Evolutionary conservation across 768 basidiomycete species (phyloP).

Genomic region (Pisolithus marmoratus): DNA sequence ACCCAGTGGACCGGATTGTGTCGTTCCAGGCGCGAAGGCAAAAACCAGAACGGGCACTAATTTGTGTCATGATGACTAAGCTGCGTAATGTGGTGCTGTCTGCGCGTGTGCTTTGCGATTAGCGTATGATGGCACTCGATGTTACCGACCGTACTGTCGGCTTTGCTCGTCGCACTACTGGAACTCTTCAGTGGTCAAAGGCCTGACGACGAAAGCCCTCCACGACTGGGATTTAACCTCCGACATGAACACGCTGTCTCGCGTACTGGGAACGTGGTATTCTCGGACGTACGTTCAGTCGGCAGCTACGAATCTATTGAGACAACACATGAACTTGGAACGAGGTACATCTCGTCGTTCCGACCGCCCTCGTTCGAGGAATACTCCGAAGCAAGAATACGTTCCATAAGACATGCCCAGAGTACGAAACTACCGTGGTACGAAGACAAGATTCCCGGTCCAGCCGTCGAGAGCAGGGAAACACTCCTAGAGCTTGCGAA

Average conservation of each 20-base stretch:
- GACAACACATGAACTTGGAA: slow-evolving; percentile 33
- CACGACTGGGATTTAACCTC: slow-evolving; percentile 44
- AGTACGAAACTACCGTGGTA: slow-evolving; percentile 58
- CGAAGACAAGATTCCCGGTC: slow-evolving; percentile 64
- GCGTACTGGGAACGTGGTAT: slow-evolving; percentile 42
- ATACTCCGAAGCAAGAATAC: slow-evolving; percentile 37
- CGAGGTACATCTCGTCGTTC: slow-evolving; percentile 34
- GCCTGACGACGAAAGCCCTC: slow-evolving; percentile 1
- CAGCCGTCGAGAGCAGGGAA: slow-evolving; percentile 71
- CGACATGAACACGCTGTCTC: slow-evolving; percentile 60
- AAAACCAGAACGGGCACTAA: too few relatives aligned
- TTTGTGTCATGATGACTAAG: too few relatives aligned
- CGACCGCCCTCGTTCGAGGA: slow-evolving; percentile 45
- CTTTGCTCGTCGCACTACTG: slow-evolving; percentile 41
- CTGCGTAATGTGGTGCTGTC: too few relatives aligned
- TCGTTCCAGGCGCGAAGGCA: too few relatives aligned
- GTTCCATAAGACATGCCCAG: slow-evolving; percentile 42
- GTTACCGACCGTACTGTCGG: slow-evolving; percentile 41
- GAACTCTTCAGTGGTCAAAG: slow-evolving; percentile 12
- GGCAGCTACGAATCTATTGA: slow-evolving; percentile 5
- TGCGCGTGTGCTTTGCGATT: not conserved
- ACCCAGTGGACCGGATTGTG: too few relatives aligned
- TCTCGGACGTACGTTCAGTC: slow-evolving; percentile 40
- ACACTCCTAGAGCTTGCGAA: slow-evolving; percentile 81
- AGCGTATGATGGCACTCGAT: slow-evolving; percentile 16